These are phyloP conservation scores for Diutina rugosa DNA, from an alignment of 1,139 yeast species.

Conservation along the genomic window DNA sequence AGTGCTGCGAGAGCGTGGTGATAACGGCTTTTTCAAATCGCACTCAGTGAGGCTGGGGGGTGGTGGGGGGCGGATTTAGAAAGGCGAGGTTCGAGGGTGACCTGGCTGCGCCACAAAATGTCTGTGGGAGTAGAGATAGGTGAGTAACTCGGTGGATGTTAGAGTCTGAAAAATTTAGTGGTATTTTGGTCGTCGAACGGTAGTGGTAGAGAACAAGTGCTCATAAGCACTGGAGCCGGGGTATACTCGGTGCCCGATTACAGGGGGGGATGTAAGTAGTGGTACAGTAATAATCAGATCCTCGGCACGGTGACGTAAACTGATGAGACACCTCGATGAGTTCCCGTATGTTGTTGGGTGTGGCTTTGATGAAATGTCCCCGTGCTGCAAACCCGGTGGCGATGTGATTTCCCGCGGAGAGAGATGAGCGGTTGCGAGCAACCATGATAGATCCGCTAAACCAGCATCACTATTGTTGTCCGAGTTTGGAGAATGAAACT, in stretches of 20 bases:
- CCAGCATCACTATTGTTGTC: background rate
- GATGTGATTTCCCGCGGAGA: background rate
- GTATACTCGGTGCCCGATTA: no score
- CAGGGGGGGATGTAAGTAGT: no score
- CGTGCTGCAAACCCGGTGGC: background rate
- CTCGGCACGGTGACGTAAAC: background rate
- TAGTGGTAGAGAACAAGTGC: no score
- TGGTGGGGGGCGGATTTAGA: background rate
- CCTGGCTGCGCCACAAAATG: background rate
- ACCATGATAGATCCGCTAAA: background rate
- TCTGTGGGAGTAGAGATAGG: background rate
- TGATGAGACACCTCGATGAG: background rate
- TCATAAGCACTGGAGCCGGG: no score
- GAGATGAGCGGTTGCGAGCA: background rate
- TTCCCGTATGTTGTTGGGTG: background rate
- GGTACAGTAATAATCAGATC: no score
- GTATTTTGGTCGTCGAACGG: no score
- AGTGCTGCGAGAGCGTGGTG: background rate
- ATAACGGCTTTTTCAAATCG: background rate
- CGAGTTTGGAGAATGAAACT: no score
- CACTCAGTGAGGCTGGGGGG: background rate
- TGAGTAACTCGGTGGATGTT: background rate
- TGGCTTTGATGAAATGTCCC: background rate
- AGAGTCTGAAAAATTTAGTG: no score
- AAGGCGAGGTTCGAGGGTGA: background rate